Evolutionary conservation across 106 monocot species (phyloP), one percentile per base, ranked within the genome.

Genomic region (Phalaenopsis equestris): DNA sequence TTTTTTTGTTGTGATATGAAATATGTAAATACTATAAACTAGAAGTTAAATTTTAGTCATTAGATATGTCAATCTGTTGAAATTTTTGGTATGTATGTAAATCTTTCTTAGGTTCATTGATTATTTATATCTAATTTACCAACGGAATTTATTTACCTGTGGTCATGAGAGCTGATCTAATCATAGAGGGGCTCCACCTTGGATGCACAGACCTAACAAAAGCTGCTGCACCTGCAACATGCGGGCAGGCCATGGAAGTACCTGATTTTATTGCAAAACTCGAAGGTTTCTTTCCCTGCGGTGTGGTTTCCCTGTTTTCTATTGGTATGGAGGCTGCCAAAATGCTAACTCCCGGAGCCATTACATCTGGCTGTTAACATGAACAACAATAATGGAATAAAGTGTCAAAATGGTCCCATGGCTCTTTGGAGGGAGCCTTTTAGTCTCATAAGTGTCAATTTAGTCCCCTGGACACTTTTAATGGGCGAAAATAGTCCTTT

Each of bases 211-310:
- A 92, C 74, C 85, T 86, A 11, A 94, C 56, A 72, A 94, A 90
- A 42, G 97, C 97, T n/a, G 91, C 92, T 30, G 89, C 90, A 8
- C 97, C 97, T 5, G 97, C 90, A 24, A 98, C 97, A 84, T 98
- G 97, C 24, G 97, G 97, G 82, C 97, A 94, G 12, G 97, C 90
- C 97, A 98, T 98, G 15, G 97, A 98, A 16, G 97, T 98, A 7
- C 97, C 97, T 12, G 97, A 98, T 65, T 91, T 94, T 56, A 98
- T 88, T 42, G 89, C 97, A 48, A 91, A 98, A 75, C 81, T 76
- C 15, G 97, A 98, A 2, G 87, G 90, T 38, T 92, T 98, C 78
- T 90, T 90, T 6, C 97, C 97, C n/a, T 10, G 52, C 15, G 92
- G 94, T 8, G 89, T 47, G 24, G 42, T 52, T 75, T 73, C 83